Conservation (phyloP, 371 early-diverging fungal genomes). For the Gilbertella persicaria region DNA sequence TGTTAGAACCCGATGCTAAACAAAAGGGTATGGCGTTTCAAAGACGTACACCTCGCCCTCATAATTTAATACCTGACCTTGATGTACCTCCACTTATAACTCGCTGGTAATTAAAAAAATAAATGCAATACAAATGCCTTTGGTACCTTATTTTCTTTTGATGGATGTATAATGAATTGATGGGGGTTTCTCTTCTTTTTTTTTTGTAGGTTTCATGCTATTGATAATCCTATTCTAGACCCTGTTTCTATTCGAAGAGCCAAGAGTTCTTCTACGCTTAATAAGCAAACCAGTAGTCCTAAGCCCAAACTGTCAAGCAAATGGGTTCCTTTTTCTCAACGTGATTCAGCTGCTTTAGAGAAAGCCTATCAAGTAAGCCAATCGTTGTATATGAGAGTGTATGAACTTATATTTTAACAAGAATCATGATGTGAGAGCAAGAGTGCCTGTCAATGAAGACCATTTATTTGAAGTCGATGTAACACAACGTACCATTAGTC, state of each 20-base stretch:
- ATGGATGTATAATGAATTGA: too few relatives aligned
- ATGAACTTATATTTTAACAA: slow-evolving; percentile 4
- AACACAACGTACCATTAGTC: slow-evolving; percentile 64
- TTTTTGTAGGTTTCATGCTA: slow-evolving; percentile 33
- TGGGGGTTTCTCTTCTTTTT: not conserved
- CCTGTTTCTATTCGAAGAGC: slow-evolving; percentile 27
- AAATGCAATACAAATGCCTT: not conserved
- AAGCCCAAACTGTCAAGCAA: slow-evolving; percentile 38
- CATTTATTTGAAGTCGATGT: slow-evolving; percentile 80
- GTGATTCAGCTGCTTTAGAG: slow-evolving; percentile 62
- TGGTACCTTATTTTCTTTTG: too few relatives aligned
- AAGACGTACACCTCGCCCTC: slow-evolving; percentile 24
- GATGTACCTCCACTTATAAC: slow-evolving; percentile 27
- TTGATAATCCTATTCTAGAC: slow-evolving; percentile 29
- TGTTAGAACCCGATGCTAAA: slow-evolving; percentile 28
- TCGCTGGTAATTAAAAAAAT: slow-evolving; percentile 21
- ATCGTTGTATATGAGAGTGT: not conserved
- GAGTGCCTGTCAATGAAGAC: slow-evolving; percentile 72
- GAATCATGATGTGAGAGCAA: slow-evolving; percentile 36
- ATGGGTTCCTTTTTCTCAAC: slow-evolving; percentile 64
- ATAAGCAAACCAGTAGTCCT: not conserved
- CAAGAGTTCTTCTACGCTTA: slow-evolving; percentile 17
- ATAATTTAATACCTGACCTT: slow-evolving; percentile 26
- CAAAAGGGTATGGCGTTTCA: slow-evolving; percentile 11
- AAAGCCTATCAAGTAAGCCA: slow-evolving; percentile 49